phyloP scores from a whole-genome alignment of 2,329 filamentous ascomycete species.

The Arthrobotrys musiformis region DNA sequence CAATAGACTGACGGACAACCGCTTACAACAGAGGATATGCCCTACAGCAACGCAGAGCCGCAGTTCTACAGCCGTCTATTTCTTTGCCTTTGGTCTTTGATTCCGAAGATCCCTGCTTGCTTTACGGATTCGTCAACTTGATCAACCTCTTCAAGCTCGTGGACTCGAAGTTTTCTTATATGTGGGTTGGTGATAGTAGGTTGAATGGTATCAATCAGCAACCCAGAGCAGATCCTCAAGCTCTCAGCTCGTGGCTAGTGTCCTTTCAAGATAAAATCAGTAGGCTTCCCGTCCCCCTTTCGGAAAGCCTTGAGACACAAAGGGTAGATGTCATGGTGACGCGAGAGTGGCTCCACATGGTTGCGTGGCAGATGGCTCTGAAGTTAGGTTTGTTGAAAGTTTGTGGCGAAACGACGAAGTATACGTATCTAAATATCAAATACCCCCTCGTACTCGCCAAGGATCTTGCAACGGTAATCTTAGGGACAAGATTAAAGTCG shows the following conservation, averaged over 20 bases:
- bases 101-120: not conserved
- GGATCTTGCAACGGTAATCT: not conserved
- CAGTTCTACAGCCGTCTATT: not conserved
- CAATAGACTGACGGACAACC: not conserved
- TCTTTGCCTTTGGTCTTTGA: slow-evolving; percentile 3
- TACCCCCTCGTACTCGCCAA: slow-evolving; percentile 4
- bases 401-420: not conserved
- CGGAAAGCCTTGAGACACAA: slow-evolving; percentile 9
- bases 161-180: not conserved
- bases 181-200: not conserved
- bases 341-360: not conserved
- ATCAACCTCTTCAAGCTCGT: slow-evolving; percentile 12
- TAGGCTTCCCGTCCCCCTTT: not conserved
- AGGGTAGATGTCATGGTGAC: slow-evolving; percentile 6
- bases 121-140: slow-evolving; percentile 3
- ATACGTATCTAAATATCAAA: not conserved
- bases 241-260: not conserved
- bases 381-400: not conserved
- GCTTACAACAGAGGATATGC: not conserved
- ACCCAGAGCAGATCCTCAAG: not conserved
- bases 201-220: not conserved
- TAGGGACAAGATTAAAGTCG: not conserved
- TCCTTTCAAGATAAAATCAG: slow-evolving; percentile 6
- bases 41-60: not conserved
- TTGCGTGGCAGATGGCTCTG: slow-evolving; percentile 2